Base-by-base conservation (phyloP, 2,329 filamentous ascomycete genomes). In the Colletotrichum horii region DNA sequence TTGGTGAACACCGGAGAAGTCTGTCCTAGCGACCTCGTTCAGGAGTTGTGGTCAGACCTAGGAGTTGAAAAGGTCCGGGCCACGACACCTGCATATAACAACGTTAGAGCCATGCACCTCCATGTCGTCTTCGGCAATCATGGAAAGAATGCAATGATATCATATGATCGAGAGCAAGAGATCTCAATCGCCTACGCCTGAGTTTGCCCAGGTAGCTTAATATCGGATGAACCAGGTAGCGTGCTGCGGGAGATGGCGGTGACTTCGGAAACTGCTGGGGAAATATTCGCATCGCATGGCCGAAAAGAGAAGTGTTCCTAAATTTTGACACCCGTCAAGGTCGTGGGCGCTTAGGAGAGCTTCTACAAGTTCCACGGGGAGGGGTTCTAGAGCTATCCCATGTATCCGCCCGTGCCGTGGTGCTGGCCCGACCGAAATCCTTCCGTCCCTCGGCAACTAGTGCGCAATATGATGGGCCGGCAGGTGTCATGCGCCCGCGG, bases 201-300 rank as follows among this genome's bases (percentile, higher is more conserved):
- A 24, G 34, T 61, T 65, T 69, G 64, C 36, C 34, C 30, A 69
- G 58, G 12, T 34, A 65, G 48, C 22, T 65, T 26, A 34, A 66
- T 16, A 34, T 67, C 64, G 28, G 74, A 76, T 66, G 74, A 76
- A 76, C 74, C 28, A 60, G 74, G 70, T 64, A 60, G 56, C 19
- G 32, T 60, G 22, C 34, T 8, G 16, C 30, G 9, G 43, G 43
- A 52, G 6, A 30, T 26, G 16, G 36, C 32, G 62, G 48, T 30
- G 22, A 8, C 34, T 8, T 28, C 34, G 34, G 74, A 71, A 22
- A 71, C 61, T 36, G 8, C 34, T 36, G 61, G 34, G 38, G 34
- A 36, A 9, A 19, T 36, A 4, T 26, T 69, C 74, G 70, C 74
- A 75, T 69, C 22, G 58, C 36, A 55, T 55, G 2, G 8, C 64